Evolutionary conservation across 1,284 basidiomycete species (phyloP).

Genomic region (Tilletia indica): DNA sequence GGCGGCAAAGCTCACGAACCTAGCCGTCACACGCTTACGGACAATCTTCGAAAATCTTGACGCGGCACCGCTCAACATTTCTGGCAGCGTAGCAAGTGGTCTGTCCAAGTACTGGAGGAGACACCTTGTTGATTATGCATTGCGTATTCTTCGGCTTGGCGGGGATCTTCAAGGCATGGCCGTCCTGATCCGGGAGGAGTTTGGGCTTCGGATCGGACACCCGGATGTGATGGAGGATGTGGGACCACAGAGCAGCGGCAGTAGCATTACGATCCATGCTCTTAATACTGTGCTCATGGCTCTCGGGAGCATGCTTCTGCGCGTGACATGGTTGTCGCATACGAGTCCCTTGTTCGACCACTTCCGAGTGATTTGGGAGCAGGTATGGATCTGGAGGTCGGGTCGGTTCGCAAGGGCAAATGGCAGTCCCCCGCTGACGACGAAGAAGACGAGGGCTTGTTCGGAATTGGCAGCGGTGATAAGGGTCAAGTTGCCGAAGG

Average conservation of each 20-base stretch:
- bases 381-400: neutral
- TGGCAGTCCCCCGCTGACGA: neutral
- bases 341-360: conserved; percentile 45
- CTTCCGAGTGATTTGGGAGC: conserved; percentile 24
- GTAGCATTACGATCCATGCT: conserved; percentile 38
- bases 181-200: conserved; percentile 39
- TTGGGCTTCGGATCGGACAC: conserved; percentile 43
- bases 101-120: conserved; percentile 19
- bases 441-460: conserved; percentile 25
- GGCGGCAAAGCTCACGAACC: conserved; percentile 22
- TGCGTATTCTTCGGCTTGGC: conserved; percentile 40
- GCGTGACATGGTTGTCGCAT: conserved; percentile 50
- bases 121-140: conserved; percentile 37
- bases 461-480: conserved; percentile 24
- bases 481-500: neutral
- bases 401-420: neutral
- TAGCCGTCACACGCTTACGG: neutral
- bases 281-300: conserved; percentile 53
- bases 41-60: neutral
- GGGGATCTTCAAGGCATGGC: conserved; percentile 45
- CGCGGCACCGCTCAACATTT: neutral
- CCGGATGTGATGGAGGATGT: conserved; percentile 28
- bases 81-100: no score
- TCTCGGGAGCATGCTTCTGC: conserved; percentile 49
- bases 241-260: conserved; percentile 3